These are phyloP conservation scores for Didymella segeticola DNA, from an alignment of 2,329 filamentous ascomycete genomes.

Conservation along the genomic window DNA sequence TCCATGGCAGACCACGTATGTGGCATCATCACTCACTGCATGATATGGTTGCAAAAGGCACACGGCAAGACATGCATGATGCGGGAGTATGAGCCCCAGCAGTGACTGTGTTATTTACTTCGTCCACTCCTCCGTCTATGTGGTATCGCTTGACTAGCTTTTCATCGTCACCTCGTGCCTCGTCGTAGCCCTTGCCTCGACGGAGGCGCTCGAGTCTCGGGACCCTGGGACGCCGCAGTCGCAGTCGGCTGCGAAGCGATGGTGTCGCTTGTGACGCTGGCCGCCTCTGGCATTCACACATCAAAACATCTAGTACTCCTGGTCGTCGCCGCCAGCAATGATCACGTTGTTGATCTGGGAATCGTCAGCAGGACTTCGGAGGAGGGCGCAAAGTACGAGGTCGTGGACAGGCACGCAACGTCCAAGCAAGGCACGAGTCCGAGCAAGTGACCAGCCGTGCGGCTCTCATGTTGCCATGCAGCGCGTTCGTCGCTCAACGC, in stretches of 20 bases:
- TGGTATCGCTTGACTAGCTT: constrained; percentile 20
- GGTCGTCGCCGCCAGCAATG: constrained; percentile 83
- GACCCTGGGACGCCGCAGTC: not conserved
- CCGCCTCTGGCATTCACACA: not conserved
- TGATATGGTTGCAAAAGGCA: no score
- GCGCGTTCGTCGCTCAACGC: constrained; percentile 18
- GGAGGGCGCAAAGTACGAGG: constrained; percentile 4
- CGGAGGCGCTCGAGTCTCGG: not conserved
- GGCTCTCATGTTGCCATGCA: constrained; percentile 18
- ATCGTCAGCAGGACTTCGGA: constrained; percentile 22
- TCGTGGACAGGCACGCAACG: constrained; percentile 1
- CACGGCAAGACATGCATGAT: no score
- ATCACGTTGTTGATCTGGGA: constrained; percentile 85
- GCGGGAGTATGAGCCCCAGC: no score
- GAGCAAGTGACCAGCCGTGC: constrained; percentile 8
- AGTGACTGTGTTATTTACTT: constrained; percentile 11
- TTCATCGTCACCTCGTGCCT: constrained; percentile 18
- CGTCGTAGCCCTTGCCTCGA: constrained; percentile 3
- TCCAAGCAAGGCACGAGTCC: not conserved
- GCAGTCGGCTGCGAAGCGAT: constrained; percentile 1
- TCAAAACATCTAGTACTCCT: constrained; percentile 71
- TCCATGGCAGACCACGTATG: no score
- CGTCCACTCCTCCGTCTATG: constrained; percentile 22
- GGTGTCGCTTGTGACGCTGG: not conserved
- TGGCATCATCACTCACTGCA: no score